Evolutionary conservation across 192 early-diverging fungal genomes (phyloP), one percentile per base, ranked within the genome.

Genomic region (Coemansia sp.): DNA sequence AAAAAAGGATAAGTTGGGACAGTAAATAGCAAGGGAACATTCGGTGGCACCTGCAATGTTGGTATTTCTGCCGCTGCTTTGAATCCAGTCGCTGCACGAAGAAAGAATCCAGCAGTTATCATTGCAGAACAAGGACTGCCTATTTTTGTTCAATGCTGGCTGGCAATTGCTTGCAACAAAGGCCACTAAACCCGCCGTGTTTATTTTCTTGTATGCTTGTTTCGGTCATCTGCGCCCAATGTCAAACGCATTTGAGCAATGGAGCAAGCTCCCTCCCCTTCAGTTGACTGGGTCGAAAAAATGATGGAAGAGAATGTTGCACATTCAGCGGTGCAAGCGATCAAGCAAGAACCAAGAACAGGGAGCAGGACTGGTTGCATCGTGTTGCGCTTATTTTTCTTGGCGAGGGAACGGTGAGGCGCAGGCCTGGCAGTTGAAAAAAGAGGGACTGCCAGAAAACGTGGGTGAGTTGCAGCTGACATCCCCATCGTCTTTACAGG

Each of bases 1-100:
- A 59, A 55, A 54, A 39, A 59, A 25, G 43, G 50, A 50, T 37
- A 59, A 61, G 60, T 27, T 50, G 27, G 21, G 48, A 50, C 60
- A 61, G 60, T 61, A 61, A 61, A 61, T 50, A 50, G 47, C 60
- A 32, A 32, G 47, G 37, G 22, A 39, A 29, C 41, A 38, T 8
- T 22, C 3, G 60, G 27, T 50, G 43, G 25, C 47, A 50, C 24
- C 48, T 48, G 24, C 45, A 50, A 50, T 32, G 19, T 50, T 17
- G 19, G 25, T 55, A 55, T 55, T 29, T 55, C 53, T 55, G 53
- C 53, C 32, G 37, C 57, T 59, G 57, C 57, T 59, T 24, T 27
- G 22, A 61, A 25, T 61, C 37, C 60, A 27, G 60, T 32, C 60
- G 27, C 29, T 50, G 47, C 53, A 55, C 14, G 53, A 27, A 54